Evolutionary conservation across 768 basidiomycete species (phyloP).

Genomic region (Naganishia friedmannii): DNA sequence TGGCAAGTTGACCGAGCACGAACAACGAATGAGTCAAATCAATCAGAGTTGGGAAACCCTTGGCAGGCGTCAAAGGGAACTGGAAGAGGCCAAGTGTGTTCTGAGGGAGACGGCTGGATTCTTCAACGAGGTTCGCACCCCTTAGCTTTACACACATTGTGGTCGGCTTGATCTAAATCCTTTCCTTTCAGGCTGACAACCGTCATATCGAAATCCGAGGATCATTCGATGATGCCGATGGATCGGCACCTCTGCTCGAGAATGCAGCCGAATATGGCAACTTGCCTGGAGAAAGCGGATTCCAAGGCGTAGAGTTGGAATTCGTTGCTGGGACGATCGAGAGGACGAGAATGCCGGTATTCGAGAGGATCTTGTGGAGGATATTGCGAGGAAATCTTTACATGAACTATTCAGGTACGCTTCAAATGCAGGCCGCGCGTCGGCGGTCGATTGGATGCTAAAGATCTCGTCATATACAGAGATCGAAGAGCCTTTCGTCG

Average conservation of each 20-base stretch:
- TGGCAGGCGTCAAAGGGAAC: constrained; percentile 77
- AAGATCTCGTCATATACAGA: constrained; percentile 54
- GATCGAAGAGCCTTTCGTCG: constrained; percentile 86
- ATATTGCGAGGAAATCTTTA: constrained; percentile 95
- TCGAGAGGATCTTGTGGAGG: constrained; percentile 97
- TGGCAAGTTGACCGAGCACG: constrained; percentile 78
- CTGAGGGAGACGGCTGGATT: constrained; percentile 92
- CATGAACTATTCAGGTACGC: constrained; percentile 69
- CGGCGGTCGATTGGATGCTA: background rate
- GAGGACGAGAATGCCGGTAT: constrained; percentile 81
- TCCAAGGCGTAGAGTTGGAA: constrained; percentile 72
- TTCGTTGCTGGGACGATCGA: constrained; percentile 97
- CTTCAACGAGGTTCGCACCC: constrained; percentile 67
- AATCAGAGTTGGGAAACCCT: constrained; percentile 87
- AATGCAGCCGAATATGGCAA: constrained; percentile 66
- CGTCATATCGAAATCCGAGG: constrained; percentile 75
- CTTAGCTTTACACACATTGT: constrained; percentile 39
- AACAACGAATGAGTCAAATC: constrained; percentile 79
- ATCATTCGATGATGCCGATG: constrained; percentile 85
- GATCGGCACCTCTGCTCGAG: constrained; percentile 69
- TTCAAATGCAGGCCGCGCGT: background rate
- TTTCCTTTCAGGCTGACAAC: constrained; percentile 57
- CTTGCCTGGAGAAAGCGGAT: constrained; percentile 46
- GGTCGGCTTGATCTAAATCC: background rate
- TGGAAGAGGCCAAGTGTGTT: constrained; percentile 91